phyloP scores from a whole-genome alignment of 2,329 filamentous ascomycete genomes.

The Periconia sp. region DNA sequence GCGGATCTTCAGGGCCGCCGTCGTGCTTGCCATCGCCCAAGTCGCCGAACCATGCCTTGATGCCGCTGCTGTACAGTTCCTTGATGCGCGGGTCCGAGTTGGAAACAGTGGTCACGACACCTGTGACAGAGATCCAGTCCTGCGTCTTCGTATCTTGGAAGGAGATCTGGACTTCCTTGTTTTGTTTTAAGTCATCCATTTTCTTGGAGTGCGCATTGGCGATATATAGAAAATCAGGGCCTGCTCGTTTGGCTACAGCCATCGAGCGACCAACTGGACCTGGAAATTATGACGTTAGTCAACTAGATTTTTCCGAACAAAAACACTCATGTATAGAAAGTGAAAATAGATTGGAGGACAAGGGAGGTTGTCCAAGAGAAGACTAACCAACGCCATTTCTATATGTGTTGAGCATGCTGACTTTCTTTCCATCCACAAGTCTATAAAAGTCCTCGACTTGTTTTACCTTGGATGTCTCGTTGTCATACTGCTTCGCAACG shows the following conservation, averaged over 20 bases:
- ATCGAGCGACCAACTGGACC: constrained; percentile 51
- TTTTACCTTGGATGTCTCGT: constrained; percentile 44
- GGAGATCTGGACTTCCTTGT: constrained; percentile 47
- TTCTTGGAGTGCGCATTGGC: constrained; percentile 52
- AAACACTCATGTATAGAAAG: background rate
- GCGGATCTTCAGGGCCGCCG: constrained; percentile 49
- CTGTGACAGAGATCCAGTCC: constrained; percentile 52
- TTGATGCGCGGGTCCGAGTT: constrained; percentile 53
- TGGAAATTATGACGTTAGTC: constrained; percentile 5
- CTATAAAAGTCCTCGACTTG: constrained; percentile 53
- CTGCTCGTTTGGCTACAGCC: constrained; percentile 58
- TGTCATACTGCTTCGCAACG: constrained; percentile 54
- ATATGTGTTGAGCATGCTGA: constrained; percentile 47
- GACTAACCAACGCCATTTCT: constrained; percentile 43
- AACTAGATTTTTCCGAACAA: too few species aligned
- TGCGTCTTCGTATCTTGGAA: constrained; percentile 52
- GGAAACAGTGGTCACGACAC: constrained; percentile 43
- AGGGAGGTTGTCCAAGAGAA: constrained; percentile 3
- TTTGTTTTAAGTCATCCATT: constrained; percentile 49
- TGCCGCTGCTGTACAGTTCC: constrained; percentile 45
- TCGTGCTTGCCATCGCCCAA: constrained; percentile 52
- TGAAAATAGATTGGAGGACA: background rate
- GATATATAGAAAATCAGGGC: constrained; percentile 56
- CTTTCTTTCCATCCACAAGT: constrained; percentile 50
- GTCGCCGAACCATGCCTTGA: constrained; percentile 54